These are phyloP conservation scores for Corylus americana DNA, from an alignment of 306 rosid species.

Conservation along the genomic window DNA sequence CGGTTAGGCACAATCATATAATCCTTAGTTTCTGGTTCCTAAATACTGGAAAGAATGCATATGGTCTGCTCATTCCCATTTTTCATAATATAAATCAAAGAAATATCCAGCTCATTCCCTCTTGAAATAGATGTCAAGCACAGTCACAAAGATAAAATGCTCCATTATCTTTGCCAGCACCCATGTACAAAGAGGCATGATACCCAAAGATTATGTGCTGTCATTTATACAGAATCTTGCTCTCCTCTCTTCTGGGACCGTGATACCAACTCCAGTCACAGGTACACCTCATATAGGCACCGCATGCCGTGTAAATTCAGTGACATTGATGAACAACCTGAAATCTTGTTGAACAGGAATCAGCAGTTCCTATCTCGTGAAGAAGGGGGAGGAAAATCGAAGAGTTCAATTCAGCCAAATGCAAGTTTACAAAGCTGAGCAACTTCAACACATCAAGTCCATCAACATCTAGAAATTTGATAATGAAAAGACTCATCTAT, in stretches of 20 bases:
- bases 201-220: neutral
- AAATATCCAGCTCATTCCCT: neutral
- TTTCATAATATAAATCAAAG: neutral
- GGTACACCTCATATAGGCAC: neutral
- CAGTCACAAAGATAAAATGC: neutral
- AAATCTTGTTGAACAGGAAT: neutral
- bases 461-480: neutral
- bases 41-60: neutral
- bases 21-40: neutral
- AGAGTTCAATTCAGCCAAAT: neutral
- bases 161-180: neutral
- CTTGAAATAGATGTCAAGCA: constrained; percentile 6
- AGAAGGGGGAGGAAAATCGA: neutral
- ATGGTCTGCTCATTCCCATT: neutral
- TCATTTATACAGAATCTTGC: neutral
- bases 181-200: neutral
- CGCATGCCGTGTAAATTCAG: neutral
- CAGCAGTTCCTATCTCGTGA: neutral
- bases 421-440: neutral
- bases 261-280: neutral
- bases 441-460: neutral
- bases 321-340: neutral
- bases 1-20: neutral
- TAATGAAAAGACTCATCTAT: neutral
- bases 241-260: neutral